Evolutionary conservation across 208 protist species (phyloP), one percentile per base, ranked within the genome.

Genomic region (Leishmania aethiopica): DNA sequence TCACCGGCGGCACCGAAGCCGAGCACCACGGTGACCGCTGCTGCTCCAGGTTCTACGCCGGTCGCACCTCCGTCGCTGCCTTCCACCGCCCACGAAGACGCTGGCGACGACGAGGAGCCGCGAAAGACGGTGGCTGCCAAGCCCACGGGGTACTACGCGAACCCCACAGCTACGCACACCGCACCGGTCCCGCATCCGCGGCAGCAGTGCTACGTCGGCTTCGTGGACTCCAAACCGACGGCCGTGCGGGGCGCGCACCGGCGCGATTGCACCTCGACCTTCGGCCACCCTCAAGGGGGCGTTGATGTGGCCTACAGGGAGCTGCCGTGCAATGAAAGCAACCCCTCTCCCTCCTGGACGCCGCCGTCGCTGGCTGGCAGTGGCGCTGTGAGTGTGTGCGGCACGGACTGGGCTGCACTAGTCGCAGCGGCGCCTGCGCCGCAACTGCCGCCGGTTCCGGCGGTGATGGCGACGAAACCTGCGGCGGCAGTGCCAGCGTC

Each of bases 281-380:
- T 71, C 19, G 6, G 66, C 59, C 32, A 53, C 64, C 57, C 7
- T 62, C 62, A 69, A 7, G 77, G 79, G 25, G 73, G 79, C n/a
- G 77, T 85, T 42, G 86, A 84, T 80, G 25, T 81, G 60, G 83
- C 81, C 49, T 87, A 83, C 78, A 87, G 80, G 78, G 86, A 87
- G 81, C 74, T 84, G 77, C 84, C 81, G 32, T 85, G 64, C 62
- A 47, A 76, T 4, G 83, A 78, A 55, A 87, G 83, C 74, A 85
- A 76, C 81, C 71, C 69, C 19, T 87, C 86, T 5, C 81, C 78
- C 6, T 89, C 77, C 3, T 78, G 86, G 69, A 45, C 73, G 19
- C 66, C 86, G 32, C 77, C 77, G 42, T 85, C 72, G 42, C 55
- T 75, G 76, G 60, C 42, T 66, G 74, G 82, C 71, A 60, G 49